Base-by-base conservation (phyloP, 2,329 filamentous ascomycete genomes). In the Cytospora leucostoma region DNA sequence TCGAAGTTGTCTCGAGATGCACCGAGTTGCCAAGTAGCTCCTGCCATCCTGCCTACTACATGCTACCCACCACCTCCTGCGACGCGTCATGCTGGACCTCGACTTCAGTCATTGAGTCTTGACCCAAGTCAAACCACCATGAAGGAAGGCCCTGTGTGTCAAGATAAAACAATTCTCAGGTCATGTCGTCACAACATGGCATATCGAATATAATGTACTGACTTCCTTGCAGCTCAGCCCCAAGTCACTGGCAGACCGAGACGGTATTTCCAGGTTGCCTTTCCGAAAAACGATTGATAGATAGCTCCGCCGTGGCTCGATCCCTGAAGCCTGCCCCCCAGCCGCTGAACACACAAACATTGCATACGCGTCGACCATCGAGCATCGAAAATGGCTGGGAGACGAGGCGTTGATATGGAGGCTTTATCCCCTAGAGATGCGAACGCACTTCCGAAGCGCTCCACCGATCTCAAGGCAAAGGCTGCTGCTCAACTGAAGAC, bases 351-450 rank as follows among this genome's bases (percentile, higher is more conserved):
- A 38, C 32, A 34, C 50, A 52, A 51, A 40, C 3, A 40, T n/a
- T 17, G 38, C n/a, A n/a, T 12, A 8, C 21, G 27, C 51, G 32
- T 33, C 53, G 4, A 32, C 12, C 19, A 13, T 17, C 32, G 40
- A 10, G 50, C 38, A 19, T 35, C 50, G 47, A 50, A 78, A 72
- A 74, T 83, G 71, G 62, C 55, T 53, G 64, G 56, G 61, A 61
- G 57, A 66, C 61, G 61, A 56, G 82, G 81, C 70, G 72, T 81
- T 72, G 83, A 87, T 69, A 79, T 86, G 74, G 86, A 88, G 74
- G 85, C 86, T 61, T 78, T 89, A 73, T 87, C 86, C 63, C 86
- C 86, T 69, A 80, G 85, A 73, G 86, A 89, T 78, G 84, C 78
- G 67, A 89, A 89, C 74, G 84, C 82, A 72, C 83, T 85, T 71